Evolutionary conservation across 192 early-diverging fungal genomes (phyloP), one percentile per base, ranked within the genome.

Genomic region (Pilobolus umbonatus): DNA sequence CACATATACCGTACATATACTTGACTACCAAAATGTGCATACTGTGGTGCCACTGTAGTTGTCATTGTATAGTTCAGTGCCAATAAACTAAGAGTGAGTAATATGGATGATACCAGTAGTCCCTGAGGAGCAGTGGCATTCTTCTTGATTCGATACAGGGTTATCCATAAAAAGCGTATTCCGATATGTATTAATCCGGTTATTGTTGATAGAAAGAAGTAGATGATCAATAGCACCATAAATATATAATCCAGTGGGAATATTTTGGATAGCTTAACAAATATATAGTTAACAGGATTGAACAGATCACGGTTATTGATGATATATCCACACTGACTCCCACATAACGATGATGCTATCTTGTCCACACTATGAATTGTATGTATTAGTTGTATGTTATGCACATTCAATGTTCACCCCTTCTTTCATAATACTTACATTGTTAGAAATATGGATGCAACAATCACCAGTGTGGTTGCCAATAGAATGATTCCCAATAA

Each of bases 11-110:
- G 73, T 67, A 80, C 79, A 46, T 79, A 85, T 49, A 71, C 62
- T 53, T 85, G 83, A 32, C 75, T 78, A 24, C 83, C 83, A 72
- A 80, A 85, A 63, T 79, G 76, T 26, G 81, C 59, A 60, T 85
- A 85, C 6, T 73, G 72, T 14, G 83, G 83, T n/a, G 75, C 77
- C 24, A 85, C 75, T 2, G 75, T 66, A 43, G 75, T 80, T 31
- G 77, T 79, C 54, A 85, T 38, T 8, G 75, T 72, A 40, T 77
- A 83, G 36, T 75, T 73, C 15, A 85, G 62, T 7, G 77, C 83
- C 12, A 79, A 62, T 21, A 82, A 54, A 46, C 72, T 73, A n/a
- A 85, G 57, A 54, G 75, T 78, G 36, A 80, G 49, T 7, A 83
- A 30, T 44, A 75, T 68, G 31, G 75, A 67, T 9, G 69, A 69